These are phyloP conservation scores for Punctularia strigosozonata DNA, from an alignment of 768 basidiomycete species.

Conservation along the genomic window DNA sequence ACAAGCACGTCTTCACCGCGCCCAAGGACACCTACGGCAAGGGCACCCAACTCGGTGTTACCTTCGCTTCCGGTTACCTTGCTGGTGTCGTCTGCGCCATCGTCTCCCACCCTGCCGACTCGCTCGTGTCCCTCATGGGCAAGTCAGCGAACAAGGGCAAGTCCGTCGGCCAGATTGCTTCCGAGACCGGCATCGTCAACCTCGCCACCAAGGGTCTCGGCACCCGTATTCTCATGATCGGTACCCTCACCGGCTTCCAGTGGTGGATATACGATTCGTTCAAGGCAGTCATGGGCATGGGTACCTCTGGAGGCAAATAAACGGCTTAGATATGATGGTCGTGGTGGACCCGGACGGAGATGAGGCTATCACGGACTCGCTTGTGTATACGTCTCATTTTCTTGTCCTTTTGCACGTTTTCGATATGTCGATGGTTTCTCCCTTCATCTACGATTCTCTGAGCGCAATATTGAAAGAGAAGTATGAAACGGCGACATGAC, in stretches of 20 bases:
- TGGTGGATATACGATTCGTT: slow-evolving; percentile 92
- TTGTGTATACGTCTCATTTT: too few relatives aligned
- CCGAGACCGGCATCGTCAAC: slow-evolving; percentile 51
- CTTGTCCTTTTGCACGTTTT: too few relatives aligned
- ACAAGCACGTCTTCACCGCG: slow-evolving; percentile 73
- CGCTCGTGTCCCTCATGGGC: slow-evolving; percentile 87
- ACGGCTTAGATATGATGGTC: slow-evolving; percentile 6
- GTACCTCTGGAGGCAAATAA: slow-evolving; percentile 84
- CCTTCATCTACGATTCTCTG: too few relatives aligned
- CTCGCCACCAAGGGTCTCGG: slow-evolving; percentile 82
- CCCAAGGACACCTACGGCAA: slow-evolving; percentile 74
- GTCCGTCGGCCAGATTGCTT: slow-evolving; percentile 53
- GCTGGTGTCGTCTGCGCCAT: slow-evolving; percentile 93
- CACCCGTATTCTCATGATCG: slow-evolving; percentile 78
- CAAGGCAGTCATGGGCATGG: slow-evolving; percentile 75
- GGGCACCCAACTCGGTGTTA: slow-evolving; percentile 78
- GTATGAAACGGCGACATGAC: too few relatives aligned
- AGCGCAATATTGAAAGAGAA: too few relatives aligned
- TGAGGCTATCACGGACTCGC: background rate
- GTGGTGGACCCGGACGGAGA: background rate
- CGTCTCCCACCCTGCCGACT: slow-evolving; percentile 95
- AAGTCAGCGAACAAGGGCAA: slow-evolving; percentile 83
- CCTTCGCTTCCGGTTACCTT: slow-evolving; percentile 85
- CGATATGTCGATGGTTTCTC: too few relatives aligned
- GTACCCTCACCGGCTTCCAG: slow-evolving; percentile 64